Evolutionary conservation across 148 eudicot genomes (phyloP).

Genomic region (Amaranthus cruentus): DNA sequence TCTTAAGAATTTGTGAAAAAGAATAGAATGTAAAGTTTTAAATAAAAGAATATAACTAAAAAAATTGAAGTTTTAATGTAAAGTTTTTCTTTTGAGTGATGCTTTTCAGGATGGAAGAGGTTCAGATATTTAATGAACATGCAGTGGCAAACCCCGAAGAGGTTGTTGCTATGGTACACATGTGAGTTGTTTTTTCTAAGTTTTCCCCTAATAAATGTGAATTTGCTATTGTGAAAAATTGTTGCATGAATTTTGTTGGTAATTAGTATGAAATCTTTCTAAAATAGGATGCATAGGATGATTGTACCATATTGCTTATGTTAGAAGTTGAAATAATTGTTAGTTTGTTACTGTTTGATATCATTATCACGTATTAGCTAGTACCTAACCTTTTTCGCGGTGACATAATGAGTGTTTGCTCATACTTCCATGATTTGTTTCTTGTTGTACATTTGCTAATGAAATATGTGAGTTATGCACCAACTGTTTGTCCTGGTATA

Average conservation of each 20-base stretch:
- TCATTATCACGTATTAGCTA: neutral
- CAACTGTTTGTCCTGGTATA: constrained; percentile 1
- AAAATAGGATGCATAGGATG: no score
- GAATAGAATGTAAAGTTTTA: neutral
- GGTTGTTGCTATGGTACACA: constrained; percentile 58
- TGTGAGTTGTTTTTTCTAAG: constrained; percentile 39
- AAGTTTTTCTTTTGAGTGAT: neutral
- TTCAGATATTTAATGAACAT: constrained; percentile 47
- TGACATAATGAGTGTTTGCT: constrained; percentile 17
- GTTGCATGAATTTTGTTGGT: no score
- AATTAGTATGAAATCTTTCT: neutral
- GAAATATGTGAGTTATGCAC: neutral
- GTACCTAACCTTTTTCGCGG: constrained; percentile 10
- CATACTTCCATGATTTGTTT: neutral
- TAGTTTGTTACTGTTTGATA: neutral
- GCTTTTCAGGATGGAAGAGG: constrained; percentile 43
- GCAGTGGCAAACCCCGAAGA: constrained; percentile 67
- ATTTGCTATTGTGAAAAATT: no score
- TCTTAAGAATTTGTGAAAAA: no score
- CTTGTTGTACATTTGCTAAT: no score
- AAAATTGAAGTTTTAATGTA: neutral
- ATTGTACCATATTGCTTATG: no score
- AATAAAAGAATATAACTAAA: no score
- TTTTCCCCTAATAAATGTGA: neutral
- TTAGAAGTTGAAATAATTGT: constrained; percentile 4